Percentiles rank a stretch among this genome's conserved stretches.
Conservation (phyloP, 306 rosid species). For the Lablab purpureus region DNA sequence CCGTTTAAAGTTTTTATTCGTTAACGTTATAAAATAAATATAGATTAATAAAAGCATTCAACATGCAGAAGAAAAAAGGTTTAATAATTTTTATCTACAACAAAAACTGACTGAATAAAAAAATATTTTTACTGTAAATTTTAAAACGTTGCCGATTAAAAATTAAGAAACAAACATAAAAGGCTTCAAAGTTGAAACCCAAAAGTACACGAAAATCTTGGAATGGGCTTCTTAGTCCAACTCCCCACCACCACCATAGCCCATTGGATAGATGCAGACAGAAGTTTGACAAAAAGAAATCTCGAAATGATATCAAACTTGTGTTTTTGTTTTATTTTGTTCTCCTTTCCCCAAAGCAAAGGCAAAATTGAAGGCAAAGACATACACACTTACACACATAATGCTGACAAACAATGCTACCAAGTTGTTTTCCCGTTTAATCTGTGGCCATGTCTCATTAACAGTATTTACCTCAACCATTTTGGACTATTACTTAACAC, state of each 20-base stretch:
- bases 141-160: too few relatives aligned
- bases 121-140: too few relatives aligned
- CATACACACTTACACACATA: not conserved
- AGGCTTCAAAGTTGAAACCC: not conserved
- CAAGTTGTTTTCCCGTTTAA: slow-evolving; percentile 6
- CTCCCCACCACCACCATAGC: too few relatives aligned
- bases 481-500: slow-evolving; percentile 21
- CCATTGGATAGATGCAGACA: not conserved
- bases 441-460: slow-evolving; percentile 35
- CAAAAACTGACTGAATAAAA: too few relatives aligned
- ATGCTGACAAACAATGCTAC: slow-evolving; percentile 17
- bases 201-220: not conserved
- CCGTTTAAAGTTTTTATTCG: too few relatives aligned
- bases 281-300: not conserved
- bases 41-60: too few relatives aligned
- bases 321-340: not conserved
- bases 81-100: too few relatives aligned
- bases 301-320: not conserved
- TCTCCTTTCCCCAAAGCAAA: not conserved
- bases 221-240: not conserved
- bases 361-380: slow-evolving; percentile 16
- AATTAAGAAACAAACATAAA: not conserved
- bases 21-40: too few relatives aligned
- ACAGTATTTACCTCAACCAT: slow-evolving; percentile 11
- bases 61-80: too few relatives aligned